Evolutionary conservation across 2,329 filamentous ascomycete species (phyloP).

Genomic region (Talaromyces sp.): DNA sequence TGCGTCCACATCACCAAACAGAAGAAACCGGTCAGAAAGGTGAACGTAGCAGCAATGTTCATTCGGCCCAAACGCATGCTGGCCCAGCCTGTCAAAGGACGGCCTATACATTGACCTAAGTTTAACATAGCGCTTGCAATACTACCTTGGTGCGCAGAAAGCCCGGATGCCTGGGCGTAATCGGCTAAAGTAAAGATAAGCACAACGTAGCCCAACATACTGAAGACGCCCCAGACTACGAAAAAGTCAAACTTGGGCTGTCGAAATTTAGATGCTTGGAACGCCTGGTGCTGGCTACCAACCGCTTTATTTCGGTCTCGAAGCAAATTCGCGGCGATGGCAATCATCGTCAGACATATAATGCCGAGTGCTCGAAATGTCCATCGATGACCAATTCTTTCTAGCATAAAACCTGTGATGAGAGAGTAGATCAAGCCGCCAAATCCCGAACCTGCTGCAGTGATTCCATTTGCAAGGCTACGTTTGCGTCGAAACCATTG

Average conservation of each 20-base stretch:
- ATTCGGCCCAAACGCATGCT: constrained; percentile 60
- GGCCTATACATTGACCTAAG: constrained; percentile 55
- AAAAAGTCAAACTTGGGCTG: constrained; percentile 5
- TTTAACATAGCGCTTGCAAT: constrained; percentile 49
- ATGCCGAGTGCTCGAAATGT: constrained; percentile 60
- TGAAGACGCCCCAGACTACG: constrained; percentile 56
- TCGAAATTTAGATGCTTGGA: neutral
- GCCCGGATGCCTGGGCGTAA: constrained; percentile 35
- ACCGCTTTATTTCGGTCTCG: neutral
- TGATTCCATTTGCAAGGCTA: constrained; percentile 59
- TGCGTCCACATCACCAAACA: neutral
- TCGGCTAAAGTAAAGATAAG: constrained; percentile 62
- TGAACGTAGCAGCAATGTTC: constrained; percentile 59
- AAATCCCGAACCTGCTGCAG: constrained; percentile 56
- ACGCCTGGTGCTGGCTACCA: neutral
- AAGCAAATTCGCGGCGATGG: constrained; percentile 47
- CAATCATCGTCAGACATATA: constrained; percentile 27
- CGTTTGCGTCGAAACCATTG: constrained; percentile 61
- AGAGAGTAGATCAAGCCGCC: constrained; percentile 61
- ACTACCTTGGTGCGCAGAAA: neutral
- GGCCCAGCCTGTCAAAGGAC: constrained; percentile 61
- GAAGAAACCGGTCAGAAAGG: constrained; percentile 41
- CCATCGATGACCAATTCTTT: constrained; percentile 55
- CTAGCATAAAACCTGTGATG: constrained; percentile 56
- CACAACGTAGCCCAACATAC: constrained; percentile 63